These are phyloP conservation scores for Penicillium sp. DNA, from an alignment of 2,329 filamentous ascomycete genomes.

Conservation along the genomic window DNA sequence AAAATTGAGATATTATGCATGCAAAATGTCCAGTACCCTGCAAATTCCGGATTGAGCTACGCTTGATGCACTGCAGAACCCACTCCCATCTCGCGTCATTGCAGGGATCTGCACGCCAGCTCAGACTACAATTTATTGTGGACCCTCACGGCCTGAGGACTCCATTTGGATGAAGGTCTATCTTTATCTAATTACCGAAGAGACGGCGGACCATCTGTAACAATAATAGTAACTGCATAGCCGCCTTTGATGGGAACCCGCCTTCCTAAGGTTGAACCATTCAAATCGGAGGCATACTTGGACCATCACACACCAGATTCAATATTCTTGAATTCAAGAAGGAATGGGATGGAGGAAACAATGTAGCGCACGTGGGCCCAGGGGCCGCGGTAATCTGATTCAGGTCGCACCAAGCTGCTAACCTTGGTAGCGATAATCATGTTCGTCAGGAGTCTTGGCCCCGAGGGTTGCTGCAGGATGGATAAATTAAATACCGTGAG, in stretches of 20 bases:
- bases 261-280: no score
- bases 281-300: not conserved
- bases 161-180: not conserved
- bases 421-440: not conserved
- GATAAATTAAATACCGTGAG: not conserved
- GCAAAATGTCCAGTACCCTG: not conserved
- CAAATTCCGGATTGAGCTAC: not conserved
- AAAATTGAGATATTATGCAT: not conserved
- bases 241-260: no score
- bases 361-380: not conserved
- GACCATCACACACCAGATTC: no score
- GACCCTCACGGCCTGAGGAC: not conserved
- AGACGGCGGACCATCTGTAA: not conserved
- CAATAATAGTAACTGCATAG: no score
- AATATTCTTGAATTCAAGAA: no score
- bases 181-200: not conserved
- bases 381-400: not conserved
- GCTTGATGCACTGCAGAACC: not conserved
- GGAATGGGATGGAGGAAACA: no score
- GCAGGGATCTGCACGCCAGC: not conserved
- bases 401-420: not conserved
- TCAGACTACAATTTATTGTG: not conserved
- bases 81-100: not conserved
- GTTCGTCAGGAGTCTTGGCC: not conserved
- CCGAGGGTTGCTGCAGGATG: not conserved